phyloP scores from a whole-genome alignment of 2,329 filamentous ascomycete species.

The Colletotrichum higginsianum region DNA sequence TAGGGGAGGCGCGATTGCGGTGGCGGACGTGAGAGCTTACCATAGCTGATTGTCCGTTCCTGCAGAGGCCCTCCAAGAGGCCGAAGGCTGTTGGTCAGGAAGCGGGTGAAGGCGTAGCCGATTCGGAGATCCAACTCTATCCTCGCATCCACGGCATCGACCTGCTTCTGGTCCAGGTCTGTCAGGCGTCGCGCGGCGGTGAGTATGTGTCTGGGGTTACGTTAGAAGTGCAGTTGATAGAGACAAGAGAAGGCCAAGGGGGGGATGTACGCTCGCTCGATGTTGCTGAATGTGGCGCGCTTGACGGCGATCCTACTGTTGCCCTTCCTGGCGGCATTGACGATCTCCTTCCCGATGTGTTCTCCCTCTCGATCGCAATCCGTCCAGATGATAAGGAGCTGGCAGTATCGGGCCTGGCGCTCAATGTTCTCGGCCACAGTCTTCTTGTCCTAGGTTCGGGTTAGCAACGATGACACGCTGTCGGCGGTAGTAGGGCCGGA shows the following conservation, averaged over 20 bases:
- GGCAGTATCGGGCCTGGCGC: conserved; percentile 79
- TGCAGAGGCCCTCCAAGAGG: conserved; percentile 77
- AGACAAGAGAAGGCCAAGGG: background rate
- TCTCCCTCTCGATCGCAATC: conserved; percentile 99
- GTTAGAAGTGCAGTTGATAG: conserved; percentile 25
- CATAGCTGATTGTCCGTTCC: conserved; percentile 83
- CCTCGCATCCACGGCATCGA: conserved; percentile 87
- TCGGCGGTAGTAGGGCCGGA: background rate
- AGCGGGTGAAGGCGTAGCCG: conserved; percentile 91
- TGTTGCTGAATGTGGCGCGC: conserved; percentile 94
- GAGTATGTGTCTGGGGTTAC: conserved; percentile 79
- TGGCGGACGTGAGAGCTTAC: conserved; percentile 59
- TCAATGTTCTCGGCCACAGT: conserved; percentile 89
- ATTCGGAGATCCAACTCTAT: conserved; percentile 95
- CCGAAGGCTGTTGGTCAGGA: conserved; percentile 85
- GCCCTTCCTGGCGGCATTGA: conserved; percentile 81
- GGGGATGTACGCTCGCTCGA: conserved; percentile 83
- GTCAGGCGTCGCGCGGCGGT: conserved; percentile 84
- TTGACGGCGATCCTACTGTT: conserved; percentile 85
- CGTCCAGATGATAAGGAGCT: conserved; percentile 94
- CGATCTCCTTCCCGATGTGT: conserved; percentile 93
- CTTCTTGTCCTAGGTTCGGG: conserved; percentile 76
- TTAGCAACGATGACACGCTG: conserved; percentile 26
- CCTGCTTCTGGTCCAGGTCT: conserved; percentile 86
- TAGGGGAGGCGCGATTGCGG: conserved; percentile 35